Evolutionary conservation across 73 alveolate species (phyloP), one percentile per base, ranked within the genome.

Genomic region (Effrenium voratum): DNA sequence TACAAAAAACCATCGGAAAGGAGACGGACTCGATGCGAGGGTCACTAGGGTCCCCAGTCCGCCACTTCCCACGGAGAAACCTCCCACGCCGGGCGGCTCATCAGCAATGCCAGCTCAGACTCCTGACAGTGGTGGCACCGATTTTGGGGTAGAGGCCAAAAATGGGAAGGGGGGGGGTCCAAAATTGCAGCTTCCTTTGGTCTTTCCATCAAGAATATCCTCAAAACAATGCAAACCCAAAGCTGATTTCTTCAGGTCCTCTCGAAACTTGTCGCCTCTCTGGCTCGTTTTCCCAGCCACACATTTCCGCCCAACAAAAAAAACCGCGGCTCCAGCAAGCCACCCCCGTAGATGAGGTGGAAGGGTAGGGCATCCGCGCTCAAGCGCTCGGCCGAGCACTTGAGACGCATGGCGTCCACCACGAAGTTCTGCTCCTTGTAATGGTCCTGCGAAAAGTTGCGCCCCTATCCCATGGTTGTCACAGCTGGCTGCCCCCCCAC

Each of bases 361-460:
- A 87, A 87, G 16, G 84, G 80, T 85, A 68, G 38, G 28, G 19
- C 57, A 32, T 34, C 34, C 40, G 59, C 55, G 16, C 77, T 87
- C 57, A 66, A 36, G 73, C 97, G 97, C 66, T 90, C 97, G 55
- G 75, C 97, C 22, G 77, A 76, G n/a, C 77, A 70, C 75, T 90
- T 90, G 57, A 90, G 36, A 32, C 97, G 97, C 97, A 90, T 90
- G 73, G 97, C 97, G n/a, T 90, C 97, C 88, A 90, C 44, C 26
- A 76, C 88, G 43, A 90, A 90, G 57, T 90, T 90, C 75, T 90
- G 97, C 88, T 52, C 97, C 97, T 90, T 90, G 97, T 90, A 90
- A 76, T 90, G 97, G 97, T 90, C 97, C 97, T 90, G 32, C 47
- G 0, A n/a, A n/a, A n/a, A n/a, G n/a, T n/a, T n/a, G n/a, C n/a